A percentile compares a stretch with the other conserved stretches of the same genome.
Conservation (phyloP, 2,329 filamentous ascomycete genomes). For the Ceratocystiopsis sp. region DNA sequence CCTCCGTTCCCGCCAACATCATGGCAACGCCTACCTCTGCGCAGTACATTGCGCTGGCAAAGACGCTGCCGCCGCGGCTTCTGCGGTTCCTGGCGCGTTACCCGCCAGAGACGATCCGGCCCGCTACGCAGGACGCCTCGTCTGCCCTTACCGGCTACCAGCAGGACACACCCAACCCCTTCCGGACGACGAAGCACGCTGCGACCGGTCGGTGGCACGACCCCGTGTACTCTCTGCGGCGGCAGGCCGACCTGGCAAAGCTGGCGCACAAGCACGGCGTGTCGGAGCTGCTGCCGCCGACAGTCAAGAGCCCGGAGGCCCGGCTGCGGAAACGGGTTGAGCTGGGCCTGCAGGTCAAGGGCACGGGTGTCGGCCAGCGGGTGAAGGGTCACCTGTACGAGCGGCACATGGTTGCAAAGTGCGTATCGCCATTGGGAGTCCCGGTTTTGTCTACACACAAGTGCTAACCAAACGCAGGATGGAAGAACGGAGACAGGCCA, state of each 20-base stretch:
- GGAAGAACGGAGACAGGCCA: slow-evolving; percentile 78
- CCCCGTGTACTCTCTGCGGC: slow-evolving; percentile 64
- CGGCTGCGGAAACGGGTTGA: slow-evolving; percentile 57
- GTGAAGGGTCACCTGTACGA: slow-evolving; percentile 96
- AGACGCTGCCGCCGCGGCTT: slow-evolving; percentile 59
- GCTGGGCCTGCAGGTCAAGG: slow-evolving; percentile 70
- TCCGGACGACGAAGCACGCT: slow-evolving; percentile 62
- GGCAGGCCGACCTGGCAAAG: slow-evolving; percentile 84
- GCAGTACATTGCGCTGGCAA: slow-evolving; percentile 40
- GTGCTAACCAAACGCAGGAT: slow-evolving; percentile 32
- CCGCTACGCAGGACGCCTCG: slow-evolving; percentile 23
- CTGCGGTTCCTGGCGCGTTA: slow-evolving; percentile 80
- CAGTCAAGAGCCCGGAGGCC: slow-evolving; percentile 57
- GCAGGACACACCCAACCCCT: slow-evolving; percentile 54
- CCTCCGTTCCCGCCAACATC: not conserved
- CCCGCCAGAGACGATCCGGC: slow-evolving; percentile 50
- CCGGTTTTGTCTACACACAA: no score
- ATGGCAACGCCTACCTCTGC: slow-evolving; percentile 7
- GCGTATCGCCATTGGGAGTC: slow-evolving; percentile 18
- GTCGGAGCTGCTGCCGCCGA: slow-evolving; percentile 62
- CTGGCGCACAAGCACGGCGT: slow-evolving; percentile 64
- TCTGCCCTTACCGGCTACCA: slow-evolving; percentile 31
- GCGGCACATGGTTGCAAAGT: slow-evolving; percentile 61
- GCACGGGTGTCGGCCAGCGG: slow-evolving; percentile 77
- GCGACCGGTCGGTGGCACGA: slow-evolving; percentile 69